Evolutionary conservation across 2,329 filamentous ascomycete species (phyloP), one percentile per base, ranked within the genome.

Genomic region (Colletotrichum caudatum): DNA sequence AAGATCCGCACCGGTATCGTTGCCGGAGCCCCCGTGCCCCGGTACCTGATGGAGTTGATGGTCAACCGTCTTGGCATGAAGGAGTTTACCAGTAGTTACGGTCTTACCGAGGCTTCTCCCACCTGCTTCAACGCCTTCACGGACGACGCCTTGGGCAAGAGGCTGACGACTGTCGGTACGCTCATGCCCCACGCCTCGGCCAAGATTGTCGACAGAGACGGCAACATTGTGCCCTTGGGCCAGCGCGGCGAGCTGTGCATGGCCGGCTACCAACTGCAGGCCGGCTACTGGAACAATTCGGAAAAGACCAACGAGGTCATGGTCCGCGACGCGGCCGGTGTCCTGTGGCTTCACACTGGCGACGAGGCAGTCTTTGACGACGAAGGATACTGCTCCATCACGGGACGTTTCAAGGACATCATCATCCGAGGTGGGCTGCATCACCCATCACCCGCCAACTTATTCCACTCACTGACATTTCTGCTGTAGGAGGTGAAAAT

Each of bases 41-140:
- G 89, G 3, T 90, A 92, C 69, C 82, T 95, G 29, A 94, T 95
- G 91, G 89, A 93, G 80, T 84, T 90, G 35, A 85, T 95, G 65
- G 87, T 94, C 18, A 86, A 88, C 44, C 88, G 90, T 39, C 88
- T 95, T 39, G 92, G 92, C 66, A 94, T 95, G 90, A 87, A 85
- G 11, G 90, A 94, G 78, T 94, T 94, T 77, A 89, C 90, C 1
- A 91, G 88, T 74, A 91, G 89, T 77, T 92, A 92, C 74, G 88
- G 92, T 1, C 84, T 95, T 56, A 95, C 93, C 0, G 93, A 95
- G 82, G 91, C 93, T 0, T 92, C 89, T 2, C 93, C 93, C 0
- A 94, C 92, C 0, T 93, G 92, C 81, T 95, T 95, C 84, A 95
- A 94, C 76, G 91, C 93, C 14, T 91, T 92, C 76, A 93, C 91